Evolutionary conservation across 345 rosid species (phyloP).

Genomic region (Camelina hispida): DNA sequence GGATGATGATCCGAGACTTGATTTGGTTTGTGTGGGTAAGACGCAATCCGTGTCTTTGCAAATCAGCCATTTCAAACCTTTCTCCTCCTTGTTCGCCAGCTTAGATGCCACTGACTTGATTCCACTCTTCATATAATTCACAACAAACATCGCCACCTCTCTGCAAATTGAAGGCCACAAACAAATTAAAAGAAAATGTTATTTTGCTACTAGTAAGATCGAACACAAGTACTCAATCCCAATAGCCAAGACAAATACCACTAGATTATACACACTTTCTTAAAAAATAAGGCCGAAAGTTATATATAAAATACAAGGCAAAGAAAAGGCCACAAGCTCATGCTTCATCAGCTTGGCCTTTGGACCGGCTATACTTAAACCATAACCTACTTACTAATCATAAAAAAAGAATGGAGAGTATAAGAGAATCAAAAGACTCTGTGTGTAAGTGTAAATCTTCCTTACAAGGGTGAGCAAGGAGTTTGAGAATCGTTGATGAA

Average conservation of each 20-base stretch:
- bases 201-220: too few species aligned
- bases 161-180: slow-evolving; percentile 54
- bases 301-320: too few species aligned
- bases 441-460: slow-evolving; percentile 13
- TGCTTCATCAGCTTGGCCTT: too few species aligned
- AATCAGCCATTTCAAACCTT: slow-evolving; percentile 52
- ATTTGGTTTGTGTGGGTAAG: slow-evolving; percentile 59
- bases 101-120: slow-evolving; percentile 58
- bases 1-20: slow-evolving; percentile 49
- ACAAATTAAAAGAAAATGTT: too few species aligned
- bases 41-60: slow-evolving; percentile 64
- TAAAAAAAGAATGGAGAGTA: neutral
- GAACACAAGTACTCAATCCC: too few species aligned
- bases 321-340: too few species aligned
- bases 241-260: too few species aligned
- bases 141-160: slow-evolving; percentile 51
- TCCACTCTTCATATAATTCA: slow-evolving; percentile 61
- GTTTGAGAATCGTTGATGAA: slow-evolving; percentile 72
- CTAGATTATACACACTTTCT: too few species aligned
- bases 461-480: slow-evolving; percentile 87
- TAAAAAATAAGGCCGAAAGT: too few species aligned
- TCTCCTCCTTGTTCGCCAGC: slow-evolving; percentile 53
- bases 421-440: slow-evolving; percentile 5
- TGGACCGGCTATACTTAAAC: too few species aligned
- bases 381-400: neutral